A percentile compares a stretch with the other conserved stretches of the same genome.
phyloP scores from a whole-genome alignment of 352 stramenopile species.

The Achlya hypogyna region DNA sequence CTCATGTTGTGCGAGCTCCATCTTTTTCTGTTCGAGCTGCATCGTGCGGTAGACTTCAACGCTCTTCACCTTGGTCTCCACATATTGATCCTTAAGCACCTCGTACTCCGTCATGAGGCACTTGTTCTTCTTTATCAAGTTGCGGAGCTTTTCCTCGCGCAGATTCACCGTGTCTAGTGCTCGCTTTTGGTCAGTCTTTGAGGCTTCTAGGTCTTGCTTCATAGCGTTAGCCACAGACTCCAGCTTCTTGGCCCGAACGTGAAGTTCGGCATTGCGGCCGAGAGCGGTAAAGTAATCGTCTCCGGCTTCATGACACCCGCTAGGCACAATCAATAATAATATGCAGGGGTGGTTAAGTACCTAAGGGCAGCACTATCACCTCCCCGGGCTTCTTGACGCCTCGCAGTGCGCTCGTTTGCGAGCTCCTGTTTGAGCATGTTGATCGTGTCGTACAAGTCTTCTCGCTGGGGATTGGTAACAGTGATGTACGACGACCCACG shows the following conservation, averaged over 20 bases:
- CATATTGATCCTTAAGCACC: constrained; percentile 19
- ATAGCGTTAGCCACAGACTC: constrained; percentile 13
- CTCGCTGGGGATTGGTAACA: constrained; percentile 1
- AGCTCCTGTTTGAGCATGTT: constrained; percentile 11
- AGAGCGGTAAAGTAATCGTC: constrained; percentile 17
- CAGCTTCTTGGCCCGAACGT: constrained; percentile 16
- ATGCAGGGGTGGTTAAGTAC: background rate
- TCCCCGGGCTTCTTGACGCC: background rate
- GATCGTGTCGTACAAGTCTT: constrained; percentile 21
- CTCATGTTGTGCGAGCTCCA: background rate
- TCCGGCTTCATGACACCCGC: background rate
- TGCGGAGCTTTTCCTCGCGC: constrained; percentile 20
- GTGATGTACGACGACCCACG: background rate
- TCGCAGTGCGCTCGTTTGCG: background rate
- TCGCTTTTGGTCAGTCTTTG: constrained; percentile 13
- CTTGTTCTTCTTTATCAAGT: constrained; percentile 22
- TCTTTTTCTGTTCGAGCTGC: constrained; percentile 11
- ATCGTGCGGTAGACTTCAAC: constrained; percentile 18
- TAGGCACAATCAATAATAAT: background rate
- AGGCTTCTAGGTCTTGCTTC: constrained; percentile 7
- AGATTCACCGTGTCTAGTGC: constrained; percentile 11
- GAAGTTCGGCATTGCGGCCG: constrained; percentile 16
- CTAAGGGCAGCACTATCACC: background rate
- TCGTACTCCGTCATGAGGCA: constrained; percentile 20
- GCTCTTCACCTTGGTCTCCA: constrained; percentile 19